Evolutionary conservation across 192 early-diverging fungal species (phyloP).

Genomic region (Piromyces finnis): DNA sequence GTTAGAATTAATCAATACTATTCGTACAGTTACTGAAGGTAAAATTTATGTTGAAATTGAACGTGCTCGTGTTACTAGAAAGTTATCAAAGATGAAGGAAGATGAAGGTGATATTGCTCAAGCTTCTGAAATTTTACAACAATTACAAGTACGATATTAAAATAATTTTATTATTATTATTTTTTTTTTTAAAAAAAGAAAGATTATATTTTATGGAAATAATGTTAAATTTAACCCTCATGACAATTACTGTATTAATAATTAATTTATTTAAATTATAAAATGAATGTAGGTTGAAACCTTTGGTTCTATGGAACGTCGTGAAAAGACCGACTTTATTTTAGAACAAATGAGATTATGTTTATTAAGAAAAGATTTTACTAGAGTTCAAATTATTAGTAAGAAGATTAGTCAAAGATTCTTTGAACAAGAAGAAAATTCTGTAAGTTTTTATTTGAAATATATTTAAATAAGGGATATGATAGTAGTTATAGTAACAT

Average conservation of each 20-base stretch:
- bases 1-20: conserved; percentile 81
- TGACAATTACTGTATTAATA: no score
- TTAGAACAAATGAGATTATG: conserved; percentile 95
- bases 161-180: neutral
- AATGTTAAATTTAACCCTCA: no score
- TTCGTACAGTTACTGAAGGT: conserved; percentile 90
- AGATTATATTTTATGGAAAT: no score
- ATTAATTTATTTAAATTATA: no score
- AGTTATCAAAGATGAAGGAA: conserved; percentile 76
- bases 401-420: conserved; percentile 89
- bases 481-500: no score
- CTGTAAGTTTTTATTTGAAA: conserved; percentile 30
- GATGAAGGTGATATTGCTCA: conserved; percentile 73
- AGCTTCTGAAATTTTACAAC: conserved; percentile 89
- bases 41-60: conserved; percentile 99
- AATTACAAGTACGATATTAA: conserved; percentile 52
- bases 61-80: conserved; percentile 80
- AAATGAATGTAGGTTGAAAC: conserved; percentile 68
- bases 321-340: conserved; percentile 98
- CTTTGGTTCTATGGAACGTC: conserved; percentile 94
- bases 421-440: conserved; percentile 63
- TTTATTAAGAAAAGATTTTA: conserved; percentile 81
- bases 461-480: no score
- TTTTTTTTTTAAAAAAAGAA: neutral
- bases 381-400: conserved; percentile 81